Evolutionary conservation across 2,329 filamentous ascomycete species (phyloP).

Genomic region (Colletotrichum lupini): DNA sequence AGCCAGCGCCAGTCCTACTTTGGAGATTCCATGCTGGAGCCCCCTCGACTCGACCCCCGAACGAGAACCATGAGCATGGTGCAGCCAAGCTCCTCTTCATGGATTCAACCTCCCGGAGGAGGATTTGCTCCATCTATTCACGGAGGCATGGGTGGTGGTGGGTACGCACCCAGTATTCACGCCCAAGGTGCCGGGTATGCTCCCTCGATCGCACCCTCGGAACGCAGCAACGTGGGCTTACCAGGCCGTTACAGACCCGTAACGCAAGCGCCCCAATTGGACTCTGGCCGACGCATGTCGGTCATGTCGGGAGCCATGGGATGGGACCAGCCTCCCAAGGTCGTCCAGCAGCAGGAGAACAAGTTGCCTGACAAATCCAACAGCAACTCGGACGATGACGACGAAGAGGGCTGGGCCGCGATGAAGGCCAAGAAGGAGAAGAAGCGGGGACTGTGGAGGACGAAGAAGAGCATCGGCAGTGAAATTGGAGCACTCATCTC

Average conservation of each 20-base stretch:
- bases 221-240: slow-evolving; percentile 92
- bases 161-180: slow-evolving; percentile 64
- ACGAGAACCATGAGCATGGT: slow-evolving; percentile 87
- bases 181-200: slow-evolving; percentile 74
- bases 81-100: slow-evolving; percentile 72
- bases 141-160: slow-evolving; percentile 40
- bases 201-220: slow-evolving; percentile 92
- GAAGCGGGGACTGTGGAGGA: slow-evolving; percentile 74
- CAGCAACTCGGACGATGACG: slow-evolving; percentile 67
- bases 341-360: slow-evolving; percentile 43
- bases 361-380: slow-evolving; percentile 50
- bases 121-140: slow-evolving; percentile 63
- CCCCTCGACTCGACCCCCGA: slow-evolving; percentile 55
- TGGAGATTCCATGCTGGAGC: slow-evolving; percentile 58
- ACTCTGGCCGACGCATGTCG: slow-evolving; percentile 42
- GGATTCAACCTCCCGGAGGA: slow-evolving; percentile 58
- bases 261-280: slow-evolving; percentile 65
- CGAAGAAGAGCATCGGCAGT: slow-evolving; percentile 65
- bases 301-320: slow-evolving; percentile 55
- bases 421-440: slow-evolving; percentile 77
- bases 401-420: slow-evolving; percentile 76
- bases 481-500: slow-evolving; percentile 61
- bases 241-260: slow-evolving; percentile 93
- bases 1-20: slow-evolving; percentile 57
- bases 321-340: slow-evolving; percentile 48